phyloP scores from a whole-genome alignment of 495 filamentous ascomycete genomes.

The Aspergillus panamensis region DNA sequence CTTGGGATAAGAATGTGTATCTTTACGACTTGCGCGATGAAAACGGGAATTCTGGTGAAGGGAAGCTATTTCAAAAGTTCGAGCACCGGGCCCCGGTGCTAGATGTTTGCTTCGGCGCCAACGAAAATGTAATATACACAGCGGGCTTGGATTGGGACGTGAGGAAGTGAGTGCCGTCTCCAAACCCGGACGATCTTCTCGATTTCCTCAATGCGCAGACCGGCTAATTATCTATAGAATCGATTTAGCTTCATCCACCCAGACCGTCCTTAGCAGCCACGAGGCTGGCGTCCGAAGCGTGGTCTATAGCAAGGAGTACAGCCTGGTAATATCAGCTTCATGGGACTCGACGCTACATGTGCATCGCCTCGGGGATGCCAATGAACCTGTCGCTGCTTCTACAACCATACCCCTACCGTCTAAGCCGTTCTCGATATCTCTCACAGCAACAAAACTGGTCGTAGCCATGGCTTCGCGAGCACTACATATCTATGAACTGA shows the following conservation, averaged over 20 bases:
- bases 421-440: conserved; percentile 84
- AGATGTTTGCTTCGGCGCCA: conserved; percentile 83
- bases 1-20: conserved; percentile 92
- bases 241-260: conserved; percentile 65
- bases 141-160: conserved; percentile 85
- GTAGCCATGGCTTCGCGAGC: conserved; percentile 93
- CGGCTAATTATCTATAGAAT: conserved; percentile 49
- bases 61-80: conserved; percentile 64
- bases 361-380: conserved; percentile 54
- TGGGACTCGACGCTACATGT: conserved; percentile 92
- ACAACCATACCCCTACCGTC: conserved; percentile 65
- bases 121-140: conserved; percentile 76
- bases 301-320: conserved; percentile 72
- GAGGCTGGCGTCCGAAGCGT: conserved; percentile 73
- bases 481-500: conserved; percentile 88
- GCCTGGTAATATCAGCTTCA: conserved; percentile 78
- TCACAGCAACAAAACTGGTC: conserved; percentile 77
- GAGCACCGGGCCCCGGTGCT: conserved; percentile 84
- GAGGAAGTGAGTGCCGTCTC: conserved; percentile 51
- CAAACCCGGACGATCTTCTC: not conserved
- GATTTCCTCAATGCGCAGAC: not conserved
- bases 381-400: conserved; percentile 40
- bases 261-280: conserved; percentile 76
- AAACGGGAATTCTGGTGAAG: conserved; percentile 52
- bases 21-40: conserved; percentile 75